These are phyloP conservation scores for Cyberlindnera xylosilytica DNA, from an alignment of 805 yeast species.

Conservation along the genomic window DNA sequence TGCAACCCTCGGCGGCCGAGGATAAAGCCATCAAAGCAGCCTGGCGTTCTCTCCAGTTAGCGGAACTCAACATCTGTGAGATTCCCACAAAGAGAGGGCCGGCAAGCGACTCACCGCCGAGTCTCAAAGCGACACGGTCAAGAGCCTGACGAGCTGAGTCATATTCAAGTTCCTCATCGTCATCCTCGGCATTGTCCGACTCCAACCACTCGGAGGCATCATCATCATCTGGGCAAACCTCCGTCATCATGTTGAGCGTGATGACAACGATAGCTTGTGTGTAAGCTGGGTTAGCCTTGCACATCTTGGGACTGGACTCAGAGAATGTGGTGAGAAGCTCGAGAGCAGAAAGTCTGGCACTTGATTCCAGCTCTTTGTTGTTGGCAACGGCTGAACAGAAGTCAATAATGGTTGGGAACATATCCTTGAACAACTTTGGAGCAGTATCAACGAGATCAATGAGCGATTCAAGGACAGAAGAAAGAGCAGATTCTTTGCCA, in stretches of 20 bases:
- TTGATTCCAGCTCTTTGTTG: conserved; percentile 73
- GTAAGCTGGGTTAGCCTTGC: conserved; percentile 73
- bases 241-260: conserved; percentile 84
- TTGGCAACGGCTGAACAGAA: conserved; percentile 83
- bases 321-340: conserved; percentile 88
- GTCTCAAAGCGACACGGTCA: conserved; percentile 81
- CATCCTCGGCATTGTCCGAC: conserved; percentile 74
- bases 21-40: conserved; percentile 97
- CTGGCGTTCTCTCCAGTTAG: conserved; percentile 90
- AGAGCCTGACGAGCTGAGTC: conserved; percentile 93
- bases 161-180: conserved; percentile 80
- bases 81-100: conserved; percentile 82
- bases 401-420: conserved; percentile 85
- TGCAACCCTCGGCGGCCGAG: conserved; percentile 96
- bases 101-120: conserved; percentile 82
- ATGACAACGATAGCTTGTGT: conserved; percentile 67
- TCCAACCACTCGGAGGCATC: conserved; percentile 87
- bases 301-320: conserved; percentile 94
- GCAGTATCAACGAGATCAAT: conserved; percentile 91
- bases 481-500: conserved; percentile 78
- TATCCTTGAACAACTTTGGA: conserved; percentile 88
- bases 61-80: conserved; percentile 76
- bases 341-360: conserved; percentile 79
- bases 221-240: conserved; percentile 84
- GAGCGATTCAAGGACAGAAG: conserved; percentile 83